Evolutionary conservation across 768 basidiomycete species (phyloP).

Genomic region (Tulasnella sp.): DNA sequence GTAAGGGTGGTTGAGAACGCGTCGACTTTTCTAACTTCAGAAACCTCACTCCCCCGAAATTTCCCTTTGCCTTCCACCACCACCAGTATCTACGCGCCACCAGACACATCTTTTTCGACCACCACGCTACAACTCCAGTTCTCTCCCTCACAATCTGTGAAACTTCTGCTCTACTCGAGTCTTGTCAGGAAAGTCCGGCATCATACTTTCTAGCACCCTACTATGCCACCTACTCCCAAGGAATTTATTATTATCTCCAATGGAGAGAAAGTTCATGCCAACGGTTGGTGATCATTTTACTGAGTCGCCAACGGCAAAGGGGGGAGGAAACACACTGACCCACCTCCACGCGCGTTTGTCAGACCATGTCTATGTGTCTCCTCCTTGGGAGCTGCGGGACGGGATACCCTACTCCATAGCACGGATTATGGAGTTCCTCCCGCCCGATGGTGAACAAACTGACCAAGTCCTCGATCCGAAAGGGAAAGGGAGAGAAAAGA

Average conservation of each 20-base stretch:
- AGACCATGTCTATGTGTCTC: constrained; percentile 98
- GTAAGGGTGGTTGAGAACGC: too few species aligned
- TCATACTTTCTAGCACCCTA: not conserved
- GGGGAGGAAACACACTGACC: constrained; percentile 12
- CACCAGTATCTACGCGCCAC: too few species aligned
- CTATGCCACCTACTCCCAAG: constrained; percentile 11
- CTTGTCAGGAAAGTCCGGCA: not conserved
- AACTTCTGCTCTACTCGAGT: not conserved
- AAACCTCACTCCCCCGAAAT: too few species aligned
- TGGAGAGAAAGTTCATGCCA: constrained; percentile 75
- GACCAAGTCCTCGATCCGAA: constrained; percentile 27
- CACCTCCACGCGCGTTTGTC: constrained; percentile 27
- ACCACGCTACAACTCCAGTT: not conserved
- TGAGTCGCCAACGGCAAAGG: constrained; percentile 23
- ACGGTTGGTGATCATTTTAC: constrained; percentile 41
- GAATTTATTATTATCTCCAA: constrained; percentile 28
- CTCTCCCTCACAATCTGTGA: not conserved
- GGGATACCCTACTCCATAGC: constrained; percentile 93
- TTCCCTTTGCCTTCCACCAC: too few species aligned
- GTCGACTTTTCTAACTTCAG: too few species aligned
- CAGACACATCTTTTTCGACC: constrained; percentile 3
- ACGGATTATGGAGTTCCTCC: constrained; percentile 93
- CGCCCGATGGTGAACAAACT: constrained; percentile 38
- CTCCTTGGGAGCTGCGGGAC: constrained; percentile 83
- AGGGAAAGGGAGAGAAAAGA: constrained; percentile 54